These are phyloP conservation scores for Debaryomyces psychrophilus DNA, from an alignment of 1,139 yeast genomes.

Conservation along the genomic window DNA sequence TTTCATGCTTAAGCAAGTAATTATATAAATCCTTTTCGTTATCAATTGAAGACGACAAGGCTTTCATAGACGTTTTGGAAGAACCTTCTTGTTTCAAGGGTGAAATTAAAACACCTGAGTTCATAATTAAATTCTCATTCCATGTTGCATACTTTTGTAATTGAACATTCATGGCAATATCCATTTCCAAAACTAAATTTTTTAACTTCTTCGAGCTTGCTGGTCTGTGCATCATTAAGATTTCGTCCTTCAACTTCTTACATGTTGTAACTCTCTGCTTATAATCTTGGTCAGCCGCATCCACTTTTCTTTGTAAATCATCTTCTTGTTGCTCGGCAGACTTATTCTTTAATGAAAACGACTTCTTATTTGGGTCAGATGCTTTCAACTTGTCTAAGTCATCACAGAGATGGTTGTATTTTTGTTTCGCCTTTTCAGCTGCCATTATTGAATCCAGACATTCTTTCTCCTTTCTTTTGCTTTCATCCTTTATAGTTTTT, in stretches of 20 bases:
- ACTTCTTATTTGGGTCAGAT: conserved; percentile 82
- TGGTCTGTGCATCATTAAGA: conserved; percentile 76
- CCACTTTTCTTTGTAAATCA: conserved; percentile 79
- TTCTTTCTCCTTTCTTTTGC: conserved; percentile 78
- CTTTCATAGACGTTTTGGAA: conserved; percentile 67
- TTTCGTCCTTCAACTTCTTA: conserved; percentile 72
- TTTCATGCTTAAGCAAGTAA: conserved; percentile 57
- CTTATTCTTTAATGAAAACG: conserved; percentile 75
- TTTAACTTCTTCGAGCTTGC: conserved; percentile 71
- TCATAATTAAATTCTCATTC: conserved; percentile 80
- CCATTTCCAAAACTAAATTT: conserved; percentile 80
- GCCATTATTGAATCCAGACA: conserved; percentile 76
- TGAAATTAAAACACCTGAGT: conserved; percentile 78
- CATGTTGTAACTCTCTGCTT: conserved; percentile 74
- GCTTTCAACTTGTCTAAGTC: conserved; percentile 83
- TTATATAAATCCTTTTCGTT: conserved; percentile 81
- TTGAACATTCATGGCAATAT: conserved; percentile 85
- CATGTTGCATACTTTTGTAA: conserved; percentile 87
- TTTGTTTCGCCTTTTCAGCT: conserved; percentile 87
- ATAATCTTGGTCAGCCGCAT: conserved; percentile 83
- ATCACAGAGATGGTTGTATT: conserved; percentile 78
- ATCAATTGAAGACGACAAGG: conserved; percentile 74
- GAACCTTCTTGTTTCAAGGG: conserved; percentile 55
- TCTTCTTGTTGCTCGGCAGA: conserved; percentile 92
- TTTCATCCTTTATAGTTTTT: conserved; percentile 79